Evolutionary conservation across 139 green algal genomes (phyloP).

Genomic region (Chlamydomonas schloesseri): DNA sequence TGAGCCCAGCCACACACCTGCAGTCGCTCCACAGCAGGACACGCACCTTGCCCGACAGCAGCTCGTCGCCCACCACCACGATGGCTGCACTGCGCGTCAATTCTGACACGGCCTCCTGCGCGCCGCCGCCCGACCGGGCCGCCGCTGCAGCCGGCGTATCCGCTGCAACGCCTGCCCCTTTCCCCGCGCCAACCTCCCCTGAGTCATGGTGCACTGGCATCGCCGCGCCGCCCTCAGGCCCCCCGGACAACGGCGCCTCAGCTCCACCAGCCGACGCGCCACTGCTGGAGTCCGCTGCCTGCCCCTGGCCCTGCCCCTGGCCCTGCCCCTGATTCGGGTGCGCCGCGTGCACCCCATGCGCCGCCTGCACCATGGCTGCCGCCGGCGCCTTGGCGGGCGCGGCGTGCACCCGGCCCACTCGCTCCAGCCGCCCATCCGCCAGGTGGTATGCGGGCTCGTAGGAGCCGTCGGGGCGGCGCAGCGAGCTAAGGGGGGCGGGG

Average conservation of each 20-base stretch:
- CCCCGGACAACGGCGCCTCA: no score
- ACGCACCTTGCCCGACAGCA: constrained; percentile 79
- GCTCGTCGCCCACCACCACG: constrained; percentile 79
- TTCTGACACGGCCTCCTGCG: not conserved
- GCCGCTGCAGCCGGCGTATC: no score
- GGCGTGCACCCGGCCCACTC: constrained; percentile 64
- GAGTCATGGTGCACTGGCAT: no score
- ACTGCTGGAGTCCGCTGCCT: not conserved
- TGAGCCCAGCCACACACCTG: not conserved
- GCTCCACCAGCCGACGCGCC: no score
- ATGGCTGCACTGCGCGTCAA: constrained; percentile 56
- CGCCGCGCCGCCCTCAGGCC: not conserved
- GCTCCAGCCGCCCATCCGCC: constrained; percentile 82
- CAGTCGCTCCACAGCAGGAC: not conserved
- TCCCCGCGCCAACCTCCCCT: not conserved
- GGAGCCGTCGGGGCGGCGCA: constrained; percentile 77
- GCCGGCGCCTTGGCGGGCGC: not conserved
- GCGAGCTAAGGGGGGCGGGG: constrained; percentile 41
- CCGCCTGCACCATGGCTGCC: not conserved
- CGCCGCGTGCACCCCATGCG: not conserved
- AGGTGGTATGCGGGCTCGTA: constrained; percentile 85
- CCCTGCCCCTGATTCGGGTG: not conserved
- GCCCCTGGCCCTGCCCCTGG: no score
- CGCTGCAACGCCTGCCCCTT: not conserved
- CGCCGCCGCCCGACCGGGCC: not conserved